Percentiles rank a stretch among this genome's conserved stretches.
These are phyloP conservation scores for Lachnellula subtilissima DNA, from an alignment of 2,329 filamentous ascomycete species.

Conservation along the genomic window DNA sequence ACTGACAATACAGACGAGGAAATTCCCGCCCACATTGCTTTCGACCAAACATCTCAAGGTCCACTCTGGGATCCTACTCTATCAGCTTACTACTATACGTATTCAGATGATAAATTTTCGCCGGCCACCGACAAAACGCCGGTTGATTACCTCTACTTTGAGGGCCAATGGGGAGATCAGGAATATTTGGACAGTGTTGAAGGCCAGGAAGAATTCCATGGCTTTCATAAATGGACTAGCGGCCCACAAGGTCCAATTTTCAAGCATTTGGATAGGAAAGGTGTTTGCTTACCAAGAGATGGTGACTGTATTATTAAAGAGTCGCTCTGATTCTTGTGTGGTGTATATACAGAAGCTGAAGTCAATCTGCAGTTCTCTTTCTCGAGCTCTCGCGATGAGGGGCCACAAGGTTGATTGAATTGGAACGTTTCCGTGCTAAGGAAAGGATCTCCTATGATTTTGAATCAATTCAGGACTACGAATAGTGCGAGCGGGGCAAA, in stretches of 20 bases:
- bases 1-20: conserved; percentile 33
- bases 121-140: conserved; percentile 67
- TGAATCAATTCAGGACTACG: no score
- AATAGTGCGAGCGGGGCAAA: no score
- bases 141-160: conserved; percentile 80
- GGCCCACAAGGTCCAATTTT: conserved; percentile 56
- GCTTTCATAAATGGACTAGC: conserved; percentile 41
- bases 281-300: conserved; percentile 13
- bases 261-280: conserved; percentile 48
- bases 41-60: conserved; percentile 60
- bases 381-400: not conserved
- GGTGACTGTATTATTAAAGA: not conserved
- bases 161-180: conserved; percentile 86
- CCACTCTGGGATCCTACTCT: conserved; percentile 63
- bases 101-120: conserved; percentile 32
- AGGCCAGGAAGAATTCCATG: conserved; percentile 35
- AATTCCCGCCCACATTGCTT: conserved; percentile 42
- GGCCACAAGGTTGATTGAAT: no score
- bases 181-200: conserved; percentile 59
- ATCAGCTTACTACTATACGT: conserved; percentile 52
- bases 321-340: not conserved
- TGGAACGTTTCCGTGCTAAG: no score
- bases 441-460: no score
- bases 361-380: not conserved
- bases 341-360: not conserved